Evolutionary conservation across 257 asterid genomes (phyloP).

Genomic region (Mentha longifolia): DNA sequence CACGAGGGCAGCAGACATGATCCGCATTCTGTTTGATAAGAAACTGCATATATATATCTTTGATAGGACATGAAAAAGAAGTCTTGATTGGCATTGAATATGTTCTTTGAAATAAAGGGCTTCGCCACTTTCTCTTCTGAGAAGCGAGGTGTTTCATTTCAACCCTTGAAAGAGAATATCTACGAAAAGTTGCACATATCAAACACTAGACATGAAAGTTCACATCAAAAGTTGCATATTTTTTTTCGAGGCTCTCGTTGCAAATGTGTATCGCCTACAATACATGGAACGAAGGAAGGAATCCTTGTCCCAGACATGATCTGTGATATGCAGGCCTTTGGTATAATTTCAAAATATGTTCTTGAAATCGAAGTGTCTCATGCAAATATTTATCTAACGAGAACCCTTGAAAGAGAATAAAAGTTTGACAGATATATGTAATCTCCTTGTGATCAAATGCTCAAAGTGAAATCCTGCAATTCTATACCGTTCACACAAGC

Average conservation of each 20-base stretch:
- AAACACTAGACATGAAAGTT: neutral
- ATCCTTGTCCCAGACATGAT: constrained; percentile 40
- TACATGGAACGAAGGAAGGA: neutral
- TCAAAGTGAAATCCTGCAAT: constrained; percentile 20
- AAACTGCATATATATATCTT: constrained; percentile 5
- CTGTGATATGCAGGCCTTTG: constrained; percentile 14
- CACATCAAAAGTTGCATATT: neutral
- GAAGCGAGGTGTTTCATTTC: constrained; percentile 6
- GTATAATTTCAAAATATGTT: constrained; percentile 40
- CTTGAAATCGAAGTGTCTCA: constrained; percentile 36
- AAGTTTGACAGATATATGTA: constrained; percentile 3
- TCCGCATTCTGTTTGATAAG: constrained; percentile 18
- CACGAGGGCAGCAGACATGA: constrained; percentile 17
- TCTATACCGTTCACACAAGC: neutral
- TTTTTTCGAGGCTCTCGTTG: neutral
- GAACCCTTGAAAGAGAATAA: constrained; percentile 40
- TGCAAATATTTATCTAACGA: constrained; percentile 14
- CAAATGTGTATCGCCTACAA: neutral
- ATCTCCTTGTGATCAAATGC: constrained; percentile 21
- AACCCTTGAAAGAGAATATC: constrained; percentile 40
- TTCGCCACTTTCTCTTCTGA: constrained; percentile 31
- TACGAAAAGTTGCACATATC: constrained; percentile 11
- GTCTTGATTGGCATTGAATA: constrained; percentile 40
- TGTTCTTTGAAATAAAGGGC: constrained; percentile 42
- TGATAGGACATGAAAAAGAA: constrained; percentile 27